phyloP scores from a whole-genome alignment of 2,329 filamentous ascomycete genomes.

The Colletotrichum nymphaeae region DNA sequence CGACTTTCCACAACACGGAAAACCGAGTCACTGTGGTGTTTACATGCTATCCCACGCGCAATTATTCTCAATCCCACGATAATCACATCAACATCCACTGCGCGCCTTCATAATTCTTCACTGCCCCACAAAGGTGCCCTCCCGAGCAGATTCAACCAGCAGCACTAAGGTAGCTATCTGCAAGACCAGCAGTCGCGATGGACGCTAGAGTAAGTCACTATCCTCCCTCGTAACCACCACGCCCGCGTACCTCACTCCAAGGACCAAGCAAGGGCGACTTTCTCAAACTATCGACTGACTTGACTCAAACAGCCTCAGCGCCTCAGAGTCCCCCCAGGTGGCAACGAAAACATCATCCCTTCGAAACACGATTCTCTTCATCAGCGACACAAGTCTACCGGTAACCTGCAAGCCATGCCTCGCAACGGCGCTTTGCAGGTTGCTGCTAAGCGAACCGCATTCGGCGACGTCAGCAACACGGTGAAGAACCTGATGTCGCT shows the following conservation, averaged over 20 bases:
- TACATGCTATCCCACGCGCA: constrained; percentile 30
- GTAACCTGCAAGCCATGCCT: constrained; percentile 65
- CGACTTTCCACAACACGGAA: background rate
- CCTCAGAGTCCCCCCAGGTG: constrained; percentile 59
- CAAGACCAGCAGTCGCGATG: constrained; percentile 32
- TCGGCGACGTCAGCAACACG: constrained; percentile 85
- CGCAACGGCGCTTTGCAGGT: constrained; percentile 69
- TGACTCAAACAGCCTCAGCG: constrained; percentile 49
- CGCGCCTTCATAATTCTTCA: constrained; percentile 22
- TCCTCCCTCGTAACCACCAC: constrained; percentile 9
- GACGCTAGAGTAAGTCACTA: constrained; percentile 38
- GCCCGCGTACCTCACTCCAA: background rate
- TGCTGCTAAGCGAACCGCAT: constrained; percentile 79
- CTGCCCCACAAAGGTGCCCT: constrained; percentile 1
- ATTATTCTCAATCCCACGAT: constrained; percentile 11
- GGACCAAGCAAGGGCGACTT: background rate
- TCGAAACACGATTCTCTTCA: constrained; percentile 73
- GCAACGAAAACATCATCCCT: constrained; percentile 76
- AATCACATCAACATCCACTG: constrained; percentile 24
- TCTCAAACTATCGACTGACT: constrained; percentile 9
- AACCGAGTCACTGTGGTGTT: constrained; percentile 5
- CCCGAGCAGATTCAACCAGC: constrained; percentile 25
- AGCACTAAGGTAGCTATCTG: constrained; percentile 21
- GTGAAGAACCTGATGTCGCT: constrained; percentile 46
- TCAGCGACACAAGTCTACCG: constrained; percentile 84